Evolutionary conservation across 1,139 yeast species (phyloP).

Genomic region (Yamadazyma atlantica): DNA sequence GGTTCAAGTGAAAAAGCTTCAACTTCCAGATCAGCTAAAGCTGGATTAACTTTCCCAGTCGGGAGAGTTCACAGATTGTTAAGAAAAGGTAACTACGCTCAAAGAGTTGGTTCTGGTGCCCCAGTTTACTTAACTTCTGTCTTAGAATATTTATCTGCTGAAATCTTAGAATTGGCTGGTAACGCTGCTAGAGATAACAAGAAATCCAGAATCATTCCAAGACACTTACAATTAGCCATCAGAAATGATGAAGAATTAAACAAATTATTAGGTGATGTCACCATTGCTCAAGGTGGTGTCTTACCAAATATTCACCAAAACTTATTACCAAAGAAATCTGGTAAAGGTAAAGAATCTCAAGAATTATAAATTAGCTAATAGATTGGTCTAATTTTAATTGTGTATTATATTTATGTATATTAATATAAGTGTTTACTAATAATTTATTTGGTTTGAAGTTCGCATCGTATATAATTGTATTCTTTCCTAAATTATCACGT

Average conservation of each 20-base stretch:
- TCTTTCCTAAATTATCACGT: constrained; percentile 1
- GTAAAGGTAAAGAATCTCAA: constrained; percentile 80
- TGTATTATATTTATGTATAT: constrained; percentile 22
- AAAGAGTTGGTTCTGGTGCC: constrained; percentile 57
- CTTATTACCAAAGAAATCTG: constrained; percentile 92
- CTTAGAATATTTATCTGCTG: constrained; percentile 54
- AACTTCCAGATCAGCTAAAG: constrained; percentile 54
- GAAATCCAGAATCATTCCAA: constrained; percentile 57
- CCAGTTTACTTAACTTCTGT: constrained; percentile 55
- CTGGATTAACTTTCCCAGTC: constrained; percentile 56
- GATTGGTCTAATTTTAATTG: constrained; percentile 5
- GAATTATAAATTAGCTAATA: constrained; percentile 52
- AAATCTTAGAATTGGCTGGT: constrained; percentile 57
- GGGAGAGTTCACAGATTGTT: constrained; percentile 57
- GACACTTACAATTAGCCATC: constrained; percentile 54
- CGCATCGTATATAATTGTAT: too few relatives aligned
- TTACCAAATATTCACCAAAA: constrained; percentile 95
- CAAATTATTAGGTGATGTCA: constrained; percentile 80
- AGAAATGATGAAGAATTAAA: constrained; percentile 56
- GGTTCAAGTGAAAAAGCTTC: constrained; percentile 54
- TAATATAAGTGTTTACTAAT: constrained; percentile 5
- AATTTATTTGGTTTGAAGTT: too few relatives aligned
- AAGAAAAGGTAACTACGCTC: constrained; percentile 57
- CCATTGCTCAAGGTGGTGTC: constrained; percentile 98
- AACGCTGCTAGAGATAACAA: constrained; percentile 60